Conservation (phyloP, 177 flowering plant genomes). For the Vitis hybrid region DNA sequence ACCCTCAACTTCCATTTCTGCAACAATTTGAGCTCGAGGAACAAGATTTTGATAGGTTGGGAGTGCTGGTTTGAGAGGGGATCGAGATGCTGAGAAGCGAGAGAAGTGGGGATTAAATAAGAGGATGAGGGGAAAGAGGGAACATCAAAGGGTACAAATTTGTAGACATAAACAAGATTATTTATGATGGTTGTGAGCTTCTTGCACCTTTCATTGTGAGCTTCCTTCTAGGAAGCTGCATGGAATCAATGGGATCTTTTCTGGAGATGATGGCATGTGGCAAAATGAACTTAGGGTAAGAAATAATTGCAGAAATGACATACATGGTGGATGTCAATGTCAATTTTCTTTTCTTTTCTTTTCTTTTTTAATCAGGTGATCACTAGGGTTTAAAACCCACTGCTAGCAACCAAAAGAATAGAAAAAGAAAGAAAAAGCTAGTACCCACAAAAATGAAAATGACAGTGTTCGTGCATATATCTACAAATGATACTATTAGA, state of each 20-base stretch:
- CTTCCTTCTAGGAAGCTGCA: constrained; percentile 19
- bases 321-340: not conserved
- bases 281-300: not conserved
- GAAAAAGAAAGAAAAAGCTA: no score
- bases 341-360: no score
- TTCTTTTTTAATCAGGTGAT: no score
- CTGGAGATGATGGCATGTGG: no score
- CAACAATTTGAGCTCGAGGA: not conserved
- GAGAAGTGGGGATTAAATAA: not conserved
- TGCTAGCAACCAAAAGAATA: no score
- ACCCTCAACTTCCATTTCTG: not conserved
- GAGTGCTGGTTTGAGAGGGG: not conserved
- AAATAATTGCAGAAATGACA: not conserved
- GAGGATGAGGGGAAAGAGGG: not conserved
- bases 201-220: not conserved
- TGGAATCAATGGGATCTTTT: not conserved
- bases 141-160: no score
- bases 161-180: not conserved
- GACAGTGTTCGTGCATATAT: no score
- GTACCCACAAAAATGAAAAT: no score
- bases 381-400: no score
- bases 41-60: not conserved
- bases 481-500: no score
- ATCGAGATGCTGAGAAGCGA: not conserved
- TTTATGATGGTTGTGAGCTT: not conserved